Evolutionary conservation across 2,329 filamentous ascomycete species (phyloP).

Genomic region (Blastomyces emzantsi): DNA sequence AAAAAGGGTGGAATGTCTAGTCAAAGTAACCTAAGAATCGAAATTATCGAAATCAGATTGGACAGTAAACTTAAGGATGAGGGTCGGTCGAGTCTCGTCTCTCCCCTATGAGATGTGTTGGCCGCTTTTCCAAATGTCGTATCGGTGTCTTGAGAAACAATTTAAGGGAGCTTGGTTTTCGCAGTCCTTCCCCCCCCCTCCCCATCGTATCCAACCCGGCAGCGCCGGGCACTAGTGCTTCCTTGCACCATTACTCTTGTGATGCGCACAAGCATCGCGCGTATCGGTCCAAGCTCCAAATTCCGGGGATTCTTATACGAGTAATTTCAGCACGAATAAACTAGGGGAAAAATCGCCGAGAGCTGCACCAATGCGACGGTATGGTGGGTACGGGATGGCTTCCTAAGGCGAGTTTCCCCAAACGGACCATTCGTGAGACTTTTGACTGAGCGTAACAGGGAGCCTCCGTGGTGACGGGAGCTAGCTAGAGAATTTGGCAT

Average conservation of each 20-base stretch:
- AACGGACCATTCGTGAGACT: neutral
- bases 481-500: neutral
- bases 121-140: neutral
- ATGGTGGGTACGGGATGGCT: neutral
- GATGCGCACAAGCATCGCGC: neutral
- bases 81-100: neutral
- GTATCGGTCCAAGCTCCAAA: neutral
- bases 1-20: neutral
- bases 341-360: no score
- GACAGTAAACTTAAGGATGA: neutral
- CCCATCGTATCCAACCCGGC: neutral
- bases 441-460: neutral
- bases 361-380: no score
- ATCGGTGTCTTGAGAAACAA: neutral
- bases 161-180: neutral
- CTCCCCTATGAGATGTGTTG: neutral
- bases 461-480: neutral
- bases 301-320: neutral
- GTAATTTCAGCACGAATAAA: neutral
- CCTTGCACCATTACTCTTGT: neutral
- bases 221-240: neutral
- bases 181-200: neutral
- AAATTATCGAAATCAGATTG: neutral
- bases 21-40: neutral
- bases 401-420: neutral